phyloP scores from a whole-genome alignment of 495 filamentous ascomycete genomes.

The Xylaria palmicola region DNA sequence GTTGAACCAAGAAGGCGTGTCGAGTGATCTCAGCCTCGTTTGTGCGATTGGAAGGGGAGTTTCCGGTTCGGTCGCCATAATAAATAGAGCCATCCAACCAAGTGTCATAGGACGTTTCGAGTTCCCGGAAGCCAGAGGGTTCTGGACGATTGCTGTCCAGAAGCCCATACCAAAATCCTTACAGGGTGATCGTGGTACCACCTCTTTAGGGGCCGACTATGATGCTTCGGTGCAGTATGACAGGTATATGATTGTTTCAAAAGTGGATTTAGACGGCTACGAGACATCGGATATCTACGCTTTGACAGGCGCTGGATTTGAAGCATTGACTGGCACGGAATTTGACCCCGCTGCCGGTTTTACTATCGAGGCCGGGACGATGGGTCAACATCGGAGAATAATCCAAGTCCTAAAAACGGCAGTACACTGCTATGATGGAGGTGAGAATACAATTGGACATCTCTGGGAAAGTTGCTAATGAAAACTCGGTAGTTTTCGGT shows the following conservation, averaged over 20 bases:
- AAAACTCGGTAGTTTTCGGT: constrained; percentile 62
- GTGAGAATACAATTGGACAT: constrained; percentile 56
- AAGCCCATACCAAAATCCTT: constrained; percentile 56
- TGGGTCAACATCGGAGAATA: constrained; percentile 71
- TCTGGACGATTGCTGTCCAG: constrained; percentile 64
- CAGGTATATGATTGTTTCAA: constrained; percentile 68
- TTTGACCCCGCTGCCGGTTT: constrained; percentile 84
- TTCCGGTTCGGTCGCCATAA: constrained; percentile 67
- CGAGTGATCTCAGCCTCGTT: constrained; percentile 67
- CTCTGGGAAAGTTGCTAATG: constrained; percentile 30
- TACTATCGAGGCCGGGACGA: constrained; percentile 76
- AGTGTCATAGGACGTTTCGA: constrained; percentile 59
- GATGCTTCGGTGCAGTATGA: constrained; percentile 58
- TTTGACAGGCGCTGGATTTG: constrained; percentile 61
- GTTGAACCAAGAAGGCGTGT: constrained; percentile 41
- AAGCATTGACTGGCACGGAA: constrained; percentile 68
- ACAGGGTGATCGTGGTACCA: constrained; percentile 47
- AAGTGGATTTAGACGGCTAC: constrained; percentile 53
- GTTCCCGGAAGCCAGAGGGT: constrained; percentile 57
- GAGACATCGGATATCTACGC: constrained; percentile 62
- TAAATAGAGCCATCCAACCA: constrained; percentile 74
- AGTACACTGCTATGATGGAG: constrained; percentile 81
- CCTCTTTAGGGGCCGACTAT: constrained; percentile 50
- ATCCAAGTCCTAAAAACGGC: constrained; percentile 83
- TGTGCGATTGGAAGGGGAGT: constrained; percentile 66